Evolutionary conservation across 2,329 filamentous ascomycete species (phyloP), one percentile per base, ranked within the genome.

Genomic region (Ilyonectria destructans): DNA sequence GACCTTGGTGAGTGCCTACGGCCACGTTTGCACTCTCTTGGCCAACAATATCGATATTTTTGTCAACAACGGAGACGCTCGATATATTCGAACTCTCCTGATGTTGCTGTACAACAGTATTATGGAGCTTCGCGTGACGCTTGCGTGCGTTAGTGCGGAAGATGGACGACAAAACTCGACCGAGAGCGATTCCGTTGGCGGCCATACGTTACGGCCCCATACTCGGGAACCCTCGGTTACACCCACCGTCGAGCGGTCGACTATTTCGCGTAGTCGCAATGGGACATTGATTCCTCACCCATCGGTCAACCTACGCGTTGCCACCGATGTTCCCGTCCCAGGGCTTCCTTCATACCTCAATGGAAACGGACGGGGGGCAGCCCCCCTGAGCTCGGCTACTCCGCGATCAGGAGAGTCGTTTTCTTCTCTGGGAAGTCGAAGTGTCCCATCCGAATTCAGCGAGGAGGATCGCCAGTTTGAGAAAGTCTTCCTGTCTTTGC

Each of bases 391-490:
- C 62, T 90, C 82, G 70, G 87, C 87, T n/a, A 97, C 94, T 1
- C 94, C 94, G 52, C 90, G 93, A 26, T 97, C 94, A 8, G 93
- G 92, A 49, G 94, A 97, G 75, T 94, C 93, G 0, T 97, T 96
- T 78, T 87, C 85, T 2, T 90, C 91, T 0, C 83, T 85, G 4
- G 84, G 85, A 35, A 80, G 74, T 23, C 79, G 78, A 31, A 77
- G 85, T 61, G 83, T 85, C 33, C 85, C 87, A 48, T 79, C 89
- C 10, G 92, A 94, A 58, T 89, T 91, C 57, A 88, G 88, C 2
- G 92, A 94, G 71, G 94, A 97, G 70, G 94, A 97, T 74, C 87
- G 89, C 17, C 88, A 91, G 31, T 97, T 97, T 72, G 95, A 97
- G 70, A 89, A 86, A 69, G 94, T 98, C 23, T 97, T 93, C 82